Conservation (phyloP, 768 basidiomycete genomes). For the Gautieria morchelliformis region DNA sequence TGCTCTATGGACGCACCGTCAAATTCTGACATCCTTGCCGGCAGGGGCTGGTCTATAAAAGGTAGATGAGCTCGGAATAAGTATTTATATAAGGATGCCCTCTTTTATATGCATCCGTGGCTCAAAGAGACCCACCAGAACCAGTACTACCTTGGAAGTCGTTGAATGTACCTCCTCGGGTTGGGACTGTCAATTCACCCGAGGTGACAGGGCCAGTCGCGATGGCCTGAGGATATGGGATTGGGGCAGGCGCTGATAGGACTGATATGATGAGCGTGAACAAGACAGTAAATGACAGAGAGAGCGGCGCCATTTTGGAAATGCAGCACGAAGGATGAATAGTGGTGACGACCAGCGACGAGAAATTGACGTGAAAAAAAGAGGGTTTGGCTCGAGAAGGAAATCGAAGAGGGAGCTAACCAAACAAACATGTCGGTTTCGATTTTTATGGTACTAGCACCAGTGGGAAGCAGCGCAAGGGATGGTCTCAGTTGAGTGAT, state of each 20-base stretch:
- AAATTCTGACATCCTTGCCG: too few species aligned
- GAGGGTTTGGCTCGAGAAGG: too few species aligned
- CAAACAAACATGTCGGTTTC: too few species aligned
- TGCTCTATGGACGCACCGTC: too few species aligned
- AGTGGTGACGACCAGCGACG: conserved; percentile 1
- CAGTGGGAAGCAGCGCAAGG: too few species aligned
- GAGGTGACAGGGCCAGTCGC: background rate
- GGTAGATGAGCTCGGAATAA: background rate
- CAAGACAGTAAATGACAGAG: background rate
- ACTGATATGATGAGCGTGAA: background rate
- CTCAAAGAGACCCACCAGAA: background rate
- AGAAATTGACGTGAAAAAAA: background rate
- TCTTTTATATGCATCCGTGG: background rate
- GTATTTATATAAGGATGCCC: background rate
- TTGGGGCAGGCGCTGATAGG: background rate
- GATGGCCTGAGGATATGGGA: background rate
- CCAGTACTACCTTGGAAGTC: background rate
- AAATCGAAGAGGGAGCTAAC: too few species aligned
- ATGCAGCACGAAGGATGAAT: background rate
- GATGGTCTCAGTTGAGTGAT: too few species aligned
- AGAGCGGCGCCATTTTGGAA: background rate
- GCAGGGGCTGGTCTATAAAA: background rate
- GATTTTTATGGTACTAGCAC: too few species aligned
- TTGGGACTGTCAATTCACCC: background rate
- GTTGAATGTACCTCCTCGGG: background rate